Evolutionary conservation across 31 red algal species (phyloP).

Genomic region (Asparagopsis taxiformis): DNA sequence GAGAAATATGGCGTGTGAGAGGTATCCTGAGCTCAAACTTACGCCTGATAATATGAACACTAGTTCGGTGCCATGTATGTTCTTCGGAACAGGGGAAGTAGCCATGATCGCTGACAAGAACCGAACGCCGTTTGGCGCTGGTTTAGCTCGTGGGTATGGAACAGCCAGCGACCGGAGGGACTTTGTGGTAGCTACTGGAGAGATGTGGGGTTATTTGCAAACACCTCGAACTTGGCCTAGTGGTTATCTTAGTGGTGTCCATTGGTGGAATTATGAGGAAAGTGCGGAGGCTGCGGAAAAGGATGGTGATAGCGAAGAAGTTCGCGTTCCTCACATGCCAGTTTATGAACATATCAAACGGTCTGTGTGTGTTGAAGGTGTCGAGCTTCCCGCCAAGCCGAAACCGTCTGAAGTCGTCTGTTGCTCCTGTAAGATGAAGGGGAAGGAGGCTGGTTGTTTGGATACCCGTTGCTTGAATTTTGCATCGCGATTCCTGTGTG

Average conservation of each 20-base stretch:
- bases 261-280: constrained; percentile 66
- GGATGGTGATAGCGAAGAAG: constrained; percentile 13
- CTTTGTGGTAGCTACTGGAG: constrained; percentile 34
- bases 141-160: constrained; percentile 36
- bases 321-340: constrained; percentile 40
- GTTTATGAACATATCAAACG: constrained; percentile 53
- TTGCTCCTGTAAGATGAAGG: constrained; percentile 29
- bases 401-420: constrained; percentile 26
- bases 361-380: constrained; percentile 49
- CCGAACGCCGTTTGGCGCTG: constrained; percentile 44
- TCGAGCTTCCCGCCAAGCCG: constrained; percentile 31
- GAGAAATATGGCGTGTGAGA: constrained; percentile 35
- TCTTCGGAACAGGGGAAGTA: constrained; percentile 78
- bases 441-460: constrained; percentile 17
- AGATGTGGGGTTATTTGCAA: constrained; percentile 65
- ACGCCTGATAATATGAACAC: constrained; percentile 20
- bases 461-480: constrained; percentile 60
- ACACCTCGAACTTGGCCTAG: constrained; percentile 46
- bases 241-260: constrained; percentile 32
- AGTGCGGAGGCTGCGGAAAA: constrained; percentile 7
- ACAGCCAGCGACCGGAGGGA: constrained; percentile 16
- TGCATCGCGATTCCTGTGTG: constrained; percentile 63
- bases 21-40: constrained; percentile 57
- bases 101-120: constrained; percentile 45
- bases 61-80: constrained; percentile 57